Conservation (phyloP, 2,329 filamentous ascomycete species). For the Myriangium duriaei region DNA sequence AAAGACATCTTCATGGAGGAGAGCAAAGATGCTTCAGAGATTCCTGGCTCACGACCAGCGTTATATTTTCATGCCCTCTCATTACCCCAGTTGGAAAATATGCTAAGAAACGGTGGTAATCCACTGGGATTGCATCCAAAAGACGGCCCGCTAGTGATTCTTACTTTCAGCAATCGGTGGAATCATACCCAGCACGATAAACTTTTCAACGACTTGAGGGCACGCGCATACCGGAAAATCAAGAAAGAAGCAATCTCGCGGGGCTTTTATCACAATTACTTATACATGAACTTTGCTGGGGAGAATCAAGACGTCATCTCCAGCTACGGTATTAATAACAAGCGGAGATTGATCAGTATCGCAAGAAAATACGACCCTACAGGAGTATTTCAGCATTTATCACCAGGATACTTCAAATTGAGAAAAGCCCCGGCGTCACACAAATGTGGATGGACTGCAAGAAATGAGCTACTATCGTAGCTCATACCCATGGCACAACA, state of each 20-base stretch:
- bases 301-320: slow-evolving; percentile 14
- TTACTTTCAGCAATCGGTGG: slow-evolving; percentile 12
- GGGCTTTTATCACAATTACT: slow-evolving; percentile 8
- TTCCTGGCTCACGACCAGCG: background rate
- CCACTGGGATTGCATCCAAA: slow-evolving; percentile 2
- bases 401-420: slow-evolving; percentile 16
- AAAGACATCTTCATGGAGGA: slow-evolving; percentile 6
- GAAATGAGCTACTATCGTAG: too few species aligned
- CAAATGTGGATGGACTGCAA: too few species aligned
- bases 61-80: slow-evolving; percentile 2
- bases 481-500: too few species aligned
- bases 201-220: slow-evolving; percentile 10
- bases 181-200: slow-evolving; percentile 13
- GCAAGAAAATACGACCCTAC: slow-evolving; percentile 14
- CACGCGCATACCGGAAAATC: slow-evolving; percentile 9
- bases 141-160: background rate
- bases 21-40: background rate
- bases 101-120: slow-evolving; percentile 6
- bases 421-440: background rate
- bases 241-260: slow-evolving; percentile 1
- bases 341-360: slow-evolving; percentile 12
- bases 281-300: slow-evolving; percentile 16
- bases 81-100: background rate
- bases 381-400: slow-evolving; percentile 15
- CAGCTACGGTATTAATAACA: slow-evolving; percentile 15